Conservation (phyloP, 805 yeast genomes). For the Myxozyma geophila region DNA sequence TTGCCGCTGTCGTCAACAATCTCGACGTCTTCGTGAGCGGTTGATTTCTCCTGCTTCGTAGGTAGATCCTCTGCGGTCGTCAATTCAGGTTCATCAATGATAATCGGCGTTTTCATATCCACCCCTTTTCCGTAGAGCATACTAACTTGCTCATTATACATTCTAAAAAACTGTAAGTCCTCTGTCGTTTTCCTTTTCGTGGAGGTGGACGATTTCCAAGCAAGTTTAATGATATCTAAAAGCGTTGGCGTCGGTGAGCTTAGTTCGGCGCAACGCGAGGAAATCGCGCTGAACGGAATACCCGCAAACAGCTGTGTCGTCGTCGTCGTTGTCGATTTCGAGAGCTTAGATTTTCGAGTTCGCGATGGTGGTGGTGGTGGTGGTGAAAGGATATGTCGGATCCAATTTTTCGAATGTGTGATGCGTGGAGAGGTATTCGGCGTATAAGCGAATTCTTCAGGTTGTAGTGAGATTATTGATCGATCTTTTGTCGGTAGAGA, state of each 20-base stretch:
- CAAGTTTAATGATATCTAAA: conserved; percentile 7
- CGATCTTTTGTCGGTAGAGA: background rate
- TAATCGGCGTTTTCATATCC: background rate
- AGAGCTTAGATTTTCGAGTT: background rate
- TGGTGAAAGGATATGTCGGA: conserved; percentile 20
- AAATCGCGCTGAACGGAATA: no score
- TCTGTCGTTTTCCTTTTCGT: background rate
- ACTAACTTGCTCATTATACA: conserved; percentile 14
- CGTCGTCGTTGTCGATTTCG: background rate
- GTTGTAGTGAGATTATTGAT: background rate
- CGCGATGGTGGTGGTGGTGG: background rate
- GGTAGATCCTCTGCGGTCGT: background rate
- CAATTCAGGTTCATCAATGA: background rate
- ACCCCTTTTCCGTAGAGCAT: conserved; percentile 2
- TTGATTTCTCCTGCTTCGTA: background rate
- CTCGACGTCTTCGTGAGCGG: background rate
- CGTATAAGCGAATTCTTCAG: background rate
- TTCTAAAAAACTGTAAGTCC: background rate
- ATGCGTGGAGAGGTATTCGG: background rate
- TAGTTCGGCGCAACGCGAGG: background rate
- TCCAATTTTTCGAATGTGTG: conserved; percentile 16
- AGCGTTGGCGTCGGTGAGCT: conserved; percentile 11
- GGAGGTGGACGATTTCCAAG: background rate
- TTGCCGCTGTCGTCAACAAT: background rate
- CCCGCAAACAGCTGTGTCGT: background rate